Percentiles rank a stretch among this genome's conserved stretches.
Conservation (phyloP, 2,329 filamentous ascomycete species). For the Aspergillus sp. region DNA sequence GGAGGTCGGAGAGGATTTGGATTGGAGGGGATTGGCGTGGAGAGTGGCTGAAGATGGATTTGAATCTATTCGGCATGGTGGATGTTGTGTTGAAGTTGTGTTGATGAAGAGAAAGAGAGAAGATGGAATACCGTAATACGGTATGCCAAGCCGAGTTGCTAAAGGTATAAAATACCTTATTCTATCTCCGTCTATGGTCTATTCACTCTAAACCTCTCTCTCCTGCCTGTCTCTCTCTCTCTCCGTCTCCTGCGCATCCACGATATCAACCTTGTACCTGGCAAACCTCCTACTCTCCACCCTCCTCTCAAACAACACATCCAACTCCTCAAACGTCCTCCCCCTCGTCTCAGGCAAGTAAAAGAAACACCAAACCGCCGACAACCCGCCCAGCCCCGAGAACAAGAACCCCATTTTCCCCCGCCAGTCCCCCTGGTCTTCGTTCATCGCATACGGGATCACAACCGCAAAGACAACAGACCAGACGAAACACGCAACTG, state of each 20-base stretch:
- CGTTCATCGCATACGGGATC: constrained; percentile 38
- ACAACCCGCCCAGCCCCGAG: constrained; percentile 23
- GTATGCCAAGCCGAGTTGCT: too few relatives aligned
- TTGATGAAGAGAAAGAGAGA: too few relatives aligned
- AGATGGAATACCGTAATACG: too few relatives aligned
- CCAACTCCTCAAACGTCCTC: constrained; percentile 32
- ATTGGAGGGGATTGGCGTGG: background rate
- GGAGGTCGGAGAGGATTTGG: constrained; percentile 31
- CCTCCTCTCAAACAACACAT: constrained; percentile 30
- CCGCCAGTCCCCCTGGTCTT: constrained; percentile 28
- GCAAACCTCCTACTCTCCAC: constrained; percentile 25
- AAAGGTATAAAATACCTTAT: too few relatives aligned
- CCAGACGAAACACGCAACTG: background rate
- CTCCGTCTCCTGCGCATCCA: background rate
- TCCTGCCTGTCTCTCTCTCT: background rate
- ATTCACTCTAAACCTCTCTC: background rate
- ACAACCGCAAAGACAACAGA: constrained; percentile 29
- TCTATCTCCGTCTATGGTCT: background rate
- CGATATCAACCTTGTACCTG: background rate
- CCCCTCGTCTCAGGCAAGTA: constrained; percentile 33
- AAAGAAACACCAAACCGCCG: constrained; percentile 31
- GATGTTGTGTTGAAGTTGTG: too few relatives aligned
- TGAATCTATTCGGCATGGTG: too few relatives aligned
- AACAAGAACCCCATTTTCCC: constrained; percentile 38
- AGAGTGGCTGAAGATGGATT: too few relatives aligned